These are phyloP conservation scores for Buddleja alternifolia DNA, from an alignment of 257 asterid species.

Conservation along the genomic window DNA sequence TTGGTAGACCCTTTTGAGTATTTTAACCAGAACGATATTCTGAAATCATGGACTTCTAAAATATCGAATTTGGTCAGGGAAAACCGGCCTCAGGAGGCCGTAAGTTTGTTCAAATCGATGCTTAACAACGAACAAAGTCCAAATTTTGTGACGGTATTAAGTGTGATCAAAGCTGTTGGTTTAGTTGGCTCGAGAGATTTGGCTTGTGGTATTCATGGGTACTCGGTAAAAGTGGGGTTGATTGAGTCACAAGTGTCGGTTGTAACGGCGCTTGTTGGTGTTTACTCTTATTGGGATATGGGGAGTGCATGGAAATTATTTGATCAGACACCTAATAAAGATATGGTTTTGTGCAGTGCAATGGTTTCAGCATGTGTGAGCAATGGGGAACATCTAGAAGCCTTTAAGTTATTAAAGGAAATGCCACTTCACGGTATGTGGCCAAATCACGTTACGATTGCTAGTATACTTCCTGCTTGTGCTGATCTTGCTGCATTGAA, in stretches of 20 bases:
- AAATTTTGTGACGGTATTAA: conserved; percentile 59
- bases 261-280: conserved; percentile 71
- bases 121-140: conserved; percentile 48
- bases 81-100: conserved; percentile 59
- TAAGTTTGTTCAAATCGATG: conserved; percentile 68
- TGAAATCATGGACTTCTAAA: conserved; percentile 56
- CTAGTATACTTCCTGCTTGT: conserved; percentile 69
- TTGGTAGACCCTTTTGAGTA: conserved; percentile 38
- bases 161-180: conserved; percentile 51
- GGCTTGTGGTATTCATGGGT: conserved; percentile 59
- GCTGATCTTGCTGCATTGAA: conserved; percentile 52
- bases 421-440: conserved; percentile 51
- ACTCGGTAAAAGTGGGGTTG: conserved; percentile 53
- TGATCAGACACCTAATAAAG: conserved; percentile 42
- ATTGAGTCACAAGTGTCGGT: conserved; percentile 48
- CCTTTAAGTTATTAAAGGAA: conserved; percentile 52
- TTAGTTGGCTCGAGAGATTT: conserved; percentile 37
- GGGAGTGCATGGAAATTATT: conserved; percentile 47
- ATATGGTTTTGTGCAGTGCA: conserved; percentile 70
- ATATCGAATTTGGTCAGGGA: conserved; percentile 57
- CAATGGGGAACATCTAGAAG: conserved; percentile 49
- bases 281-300: conserved; percentile 67
- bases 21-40: conserved; percentile 43
- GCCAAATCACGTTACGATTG: conserved; percentile 65
- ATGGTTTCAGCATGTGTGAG: conserved; percentile 66